These are phyloP conservation scores for Globisporangium spinosum DNA, from an alignment of 352 stramenopile genomes.

Conservation along the genomic window DNA sequence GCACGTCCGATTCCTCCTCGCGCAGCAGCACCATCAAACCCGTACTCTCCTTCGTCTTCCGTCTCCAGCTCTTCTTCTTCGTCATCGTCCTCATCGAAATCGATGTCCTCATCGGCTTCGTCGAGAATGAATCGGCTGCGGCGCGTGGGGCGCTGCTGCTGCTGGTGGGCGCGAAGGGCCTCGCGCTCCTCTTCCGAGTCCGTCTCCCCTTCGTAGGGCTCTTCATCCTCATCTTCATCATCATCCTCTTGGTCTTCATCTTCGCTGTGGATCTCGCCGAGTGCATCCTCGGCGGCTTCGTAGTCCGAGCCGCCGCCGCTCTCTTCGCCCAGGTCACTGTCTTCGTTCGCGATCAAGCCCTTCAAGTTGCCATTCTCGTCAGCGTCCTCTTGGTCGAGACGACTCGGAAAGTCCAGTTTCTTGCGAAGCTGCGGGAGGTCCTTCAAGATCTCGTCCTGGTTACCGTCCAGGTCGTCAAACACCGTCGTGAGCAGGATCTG, in stretches of 20 bases:
- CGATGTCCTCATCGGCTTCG: conserved; percentile 47
- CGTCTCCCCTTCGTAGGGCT: conserved; percentile 52
- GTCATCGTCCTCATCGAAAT: conserved; percentile 30
- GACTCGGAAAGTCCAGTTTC: conserved; percentile 73
- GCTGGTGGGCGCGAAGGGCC: conserved; percentile 15
- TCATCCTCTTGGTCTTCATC: conserved; percentile 31
- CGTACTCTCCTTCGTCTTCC: conserved; percentile 23
- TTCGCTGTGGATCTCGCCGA: conserved; percentile 24
- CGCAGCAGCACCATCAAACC: background rate
- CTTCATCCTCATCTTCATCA: conserved; percentile 27
- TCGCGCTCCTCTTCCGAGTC: conserved; percentile 61
- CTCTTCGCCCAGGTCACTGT: conserved; percentile 63
- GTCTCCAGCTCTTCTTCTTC: conserved; percentile 23
- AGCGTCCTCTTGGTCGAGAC: conserved; percentile 74
- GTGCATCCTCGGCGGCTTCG: conserved; percentile 18
- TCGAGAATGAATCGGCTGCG: conserved; percentile 76
- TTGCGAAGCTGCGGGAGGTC: conserved; percentile 54
- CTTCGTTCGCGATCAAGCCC: conserved; percentile 60
- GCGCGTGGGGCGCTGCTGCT: conserved; percentile 17
- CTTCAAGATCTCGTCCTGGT: conserved; percentile 66
- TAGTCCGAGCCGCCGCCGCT: conserved; percentile 36
- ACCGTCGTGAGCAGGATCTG: conserved; percentile 66
- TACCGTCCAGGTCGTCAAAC: conserved; percentile 83
- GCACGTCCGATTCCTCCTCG: background rate
- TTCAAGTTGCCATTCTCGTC: conserved; percentile 82